These are phyloP conservation scores for Neurospora tetrasperma DNA, from an alignment of 495 filamentous ascomycete genomes.

Conservation along the genomic window DNA sequence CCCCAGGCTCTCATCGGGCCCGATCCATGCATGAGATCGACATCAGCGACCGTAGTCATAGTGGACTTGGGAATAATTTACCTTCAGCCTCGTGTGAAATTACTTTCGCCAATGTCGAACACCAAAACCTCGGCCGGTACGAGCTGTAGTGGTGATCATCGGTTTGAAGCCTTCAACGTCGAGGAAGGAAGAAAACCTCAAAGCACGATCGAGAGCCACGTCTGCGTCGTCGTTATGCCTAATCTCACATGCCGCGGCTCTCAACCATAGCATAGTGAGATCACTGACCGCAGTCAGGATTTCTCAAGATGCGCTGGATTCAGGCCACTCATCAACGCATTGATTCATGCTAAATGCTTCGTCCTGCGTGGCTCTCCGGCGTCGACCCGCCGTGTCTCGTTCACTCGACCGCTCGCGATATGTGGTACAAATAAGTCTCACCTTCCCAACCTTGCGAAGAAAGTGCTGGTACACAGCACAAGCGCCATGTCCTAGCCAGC, in stretches of 20 bases:
- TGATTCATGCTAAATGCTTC: background rate
- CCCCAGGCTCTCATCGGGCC: background rate
- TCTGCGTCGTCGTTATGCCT: background rate
- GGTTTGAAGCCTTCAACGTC: background rate
- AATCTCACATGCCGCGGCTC: background rate
- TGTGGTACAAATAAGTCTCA: background rate
- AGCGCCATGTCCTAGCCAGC: background rate
- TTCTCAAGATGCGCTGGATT: background rate
- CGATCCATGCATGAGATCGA: background rate
- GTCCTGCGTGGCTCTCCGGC: background rate
- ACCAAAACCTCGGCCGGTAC: background rate
- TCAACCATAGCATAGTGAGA: background rate
- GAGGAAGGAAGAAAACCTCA: background rate
- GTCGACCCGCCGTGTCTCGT: background rate
- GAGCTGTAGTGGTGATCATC: background rate
- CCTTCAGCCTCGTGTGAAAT: background rate
- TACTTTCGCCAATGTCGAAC: background rate
- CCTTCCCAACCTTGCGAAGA: background rate
- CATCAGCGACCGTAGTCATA: background rate
- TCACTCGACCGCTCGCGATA: background rate
- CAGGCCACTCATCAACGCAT: background rate
- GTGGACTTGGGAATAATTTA: background rate
- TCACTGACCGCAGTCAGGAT: background rate
- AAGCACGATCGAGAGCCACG: background rate
- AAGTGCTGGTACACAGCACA: background rate